Evolutionary conservation across 805 yeast genomes (phyloP).

Genomic region (Danielozyma ontarioensis): DNA sequence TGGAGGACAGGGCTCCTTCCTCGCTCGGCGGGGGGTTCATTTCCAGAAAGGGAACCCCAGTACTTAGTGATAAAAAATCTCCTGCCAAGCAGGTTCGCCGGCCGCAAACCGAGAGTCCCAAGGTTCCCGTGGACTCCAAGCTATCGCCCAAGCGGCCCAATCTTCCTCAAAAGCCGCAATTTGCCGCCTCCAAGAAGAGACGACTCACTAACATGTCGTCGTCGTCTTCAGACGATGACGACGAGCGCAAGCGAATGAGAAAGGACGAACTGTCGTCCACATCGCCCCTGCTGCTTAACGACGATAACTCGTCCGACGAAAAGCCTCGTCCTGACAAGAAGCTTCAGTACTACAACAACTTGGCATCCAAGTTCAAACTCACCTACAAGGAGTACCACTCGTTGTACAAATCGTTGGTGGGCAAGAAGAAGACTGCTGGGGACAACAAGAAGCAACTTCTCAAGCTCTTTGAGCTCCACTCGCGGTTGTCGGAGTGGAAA

Average conservation of each 20-base stretch:
- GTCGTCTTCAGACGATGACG: constrained; percentile 3
- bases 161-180: constrained; percentile 1
- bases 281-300: not conserved
- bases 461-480: constrained; percentile 46
- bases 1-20: constrained; percentile 7
- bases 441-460: constrained; percentile 20
- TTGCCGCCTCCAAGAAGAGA: not conserved
- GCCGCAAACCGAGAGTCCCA: not conserved
- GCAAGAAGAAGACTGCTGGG: constrained; percentile 1
- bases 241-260: not conserved
- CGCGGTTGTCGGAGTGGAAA: constrained; percentile 50
- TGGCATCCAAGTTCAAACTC: constrained; percentile 44
- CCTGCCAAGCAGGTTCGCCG: constrained; percentile 4
- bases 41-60: not conserved
- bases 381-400: constrained; percentile 46
- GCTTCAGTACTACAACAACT: constrained; percentile 32
- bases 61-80: not conserved
- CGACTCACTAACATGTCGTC: not conserved
- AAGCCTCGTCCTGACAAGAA: constrained; percentile 6
- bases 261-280: not conserved
- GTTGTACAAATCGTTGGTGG: constrained; percentile 31
- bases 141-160: not conserved
- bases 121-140: constrained; percentile 1
- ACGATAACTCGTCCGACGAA: not conserved
- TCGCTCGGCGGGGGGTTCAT: not conserved